Evolutionary conservation across 495 filamentous ascomycete genomes (phyloP).

Genomic region (Apiosordaria backusii): DNA sequence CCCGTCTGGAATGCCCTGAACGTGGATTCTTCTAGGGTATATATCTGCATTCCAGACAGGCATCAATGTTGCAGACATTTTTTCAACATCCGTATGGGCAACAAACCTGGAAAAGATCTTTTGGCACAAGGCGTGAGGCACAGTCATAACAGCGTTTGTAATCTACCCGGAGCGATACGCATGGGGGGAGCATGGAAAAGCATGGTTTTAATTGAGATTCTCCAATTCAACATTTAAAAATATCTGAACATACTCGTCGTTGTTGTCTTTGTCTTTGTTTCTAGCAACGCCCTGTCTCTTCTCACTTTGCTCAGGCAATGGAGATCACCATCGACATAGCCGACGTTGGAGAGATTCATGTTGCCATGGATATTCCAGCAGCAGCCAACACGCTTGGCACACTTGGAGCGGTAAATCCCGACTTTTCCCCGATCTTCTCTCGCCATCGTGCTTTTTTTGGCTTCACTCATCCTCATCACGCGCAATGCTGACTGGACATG

Average conservation of each 20-base stretch:
- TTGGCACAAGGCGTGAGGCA: background rate
- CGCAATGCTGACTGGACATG: background rate
- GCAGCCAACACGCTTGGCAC: slow-evolving; percentile 58
- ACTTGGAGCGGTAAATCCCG: slow-evolving; percentile 48
- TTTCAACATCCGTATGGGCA: background rate
- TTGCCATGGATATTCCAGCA: slow-evolving; percentile 48
- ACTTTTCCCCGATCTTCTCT: slow-evolving; percentile 15
- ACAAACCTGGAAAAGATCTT: background rate
- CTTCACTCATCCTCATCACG: no score
- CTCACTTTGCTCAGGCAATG: no score
- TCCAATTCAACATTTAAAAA: background rate
- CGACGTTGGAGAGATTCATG: no score
- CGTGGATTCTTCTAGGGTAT: no score
- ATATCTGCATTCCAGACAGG: no score
- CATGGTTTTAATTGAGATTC: background rate
- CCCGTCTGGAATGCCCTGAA: no score
- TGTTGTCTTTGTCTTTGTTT: background rate
- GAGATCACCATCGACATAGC: no score
- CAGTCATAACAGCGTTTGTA: background rate
- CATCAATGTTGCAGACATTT: no score
- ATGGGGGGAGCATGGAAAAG: background rate
- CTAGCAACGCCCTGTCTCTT: background rate
- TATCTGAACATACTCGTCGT: no score
- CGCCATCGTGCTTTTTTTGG: slow-evolving; percentile 6
- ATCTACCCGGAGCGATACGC: background rate